Conservation (phyloP, 2,329 filamentous ascomycete species). For the Diaporthe citri region DNA sequence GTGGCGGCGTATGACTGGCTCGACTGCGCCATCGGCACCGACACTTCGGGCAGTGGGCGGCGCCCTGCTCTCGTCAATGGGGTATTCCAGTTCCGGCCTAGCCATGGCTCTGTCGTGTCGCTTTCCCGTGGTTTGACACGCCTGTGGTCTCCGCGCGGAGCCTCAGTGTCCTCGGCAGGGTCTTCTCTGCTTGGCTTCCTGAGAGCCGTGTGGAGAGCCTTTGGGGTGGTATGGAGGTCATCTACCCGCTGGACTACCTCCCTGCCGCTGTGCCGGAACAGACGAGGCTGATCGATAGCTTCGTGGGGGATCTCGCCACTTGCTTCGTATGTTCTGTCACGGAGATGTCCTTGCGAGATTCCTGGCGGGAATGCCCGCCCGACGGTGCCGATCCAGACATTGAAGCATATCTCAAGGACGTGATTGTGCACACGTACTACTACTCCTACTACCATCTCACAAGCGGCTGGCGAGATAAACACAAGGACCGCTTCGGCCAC, state of each 20-base stretch:
- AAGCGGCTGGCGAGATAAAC: not conserved
- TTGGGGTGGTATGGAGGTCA: not conserved
- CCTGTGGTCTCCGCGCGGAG: conserved; percentile 8
- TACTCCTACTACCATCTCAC: conserved; percentile 19
- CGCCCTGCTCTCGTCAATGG: conserved; percentile 20
- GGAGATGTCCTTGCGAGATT: not conserved
- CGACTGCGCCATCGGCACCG: conserved; percentile 42
- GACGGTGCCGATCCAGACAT: conserved; percentile 4
- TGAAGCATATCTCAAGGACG: conserved; percentile 15
- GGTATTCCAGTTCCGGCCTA: conserved; percentile 23
- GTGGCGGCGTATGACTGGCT: conserved; percentile 50
- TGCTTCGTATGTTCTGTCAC: not conserved
- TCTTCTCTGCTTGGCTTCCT: not conserved
- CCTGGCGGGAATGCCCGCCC: not conserved
- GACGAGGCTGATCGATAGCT: not conserved
- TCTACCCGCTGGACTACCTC: conserved; percentile 19
- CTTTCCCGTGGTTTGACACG: conserved; percentile 16
- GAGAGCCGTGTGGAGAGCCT: not conserved
- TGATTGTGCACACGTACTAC: conserved; percentile 17
- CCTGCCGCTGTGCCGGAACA: not conserved
- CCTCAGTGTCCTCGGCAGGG: not conserved
- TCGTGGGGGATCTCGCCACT: conserved; percentile 16
- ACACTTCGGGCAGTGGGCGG: conserved; percentile 24
- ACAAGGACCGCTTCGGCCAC: not conserved
- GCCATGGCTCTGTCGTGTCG: conserved; percentile 1